phyloP scores from a whole-genome alignment of 331 rosid genomes.

The Quercus lobata region DNA sequence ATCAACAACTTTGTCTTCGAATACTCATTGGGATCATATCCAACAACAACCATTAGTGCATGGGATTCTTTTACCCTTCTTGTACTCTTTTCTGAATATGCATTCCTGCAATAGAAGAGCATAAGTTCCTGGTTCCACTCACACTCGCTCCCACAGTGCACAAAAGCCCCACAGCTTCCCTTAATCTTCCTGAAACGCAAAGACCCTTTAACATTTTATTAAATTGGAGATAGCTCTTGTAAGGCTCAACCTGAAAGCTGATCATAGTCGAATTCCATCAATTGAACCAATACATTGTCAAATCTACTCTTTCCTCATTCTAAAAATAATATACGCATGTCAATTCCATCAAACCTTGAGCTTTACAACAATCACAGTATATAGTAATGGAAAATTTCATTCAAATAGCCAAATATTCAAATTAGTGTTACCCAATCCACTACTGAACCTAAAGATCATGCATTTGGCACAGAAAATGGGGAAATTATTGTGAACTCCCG shows the following conservation, averaged over 20 bases:
- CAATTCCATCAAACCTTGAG: neutral
- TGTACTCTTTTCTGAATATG: constrained; percentile 58
- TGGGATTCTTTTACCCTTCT: constrained; percentile 62
- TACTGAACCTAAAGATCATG: neutral
- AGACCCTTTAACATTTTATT: constrained; percentile 44
- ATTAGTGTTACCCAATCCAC: neutral
- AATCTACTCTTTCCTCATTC: neutral
- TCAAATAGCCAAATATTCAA: neutral
- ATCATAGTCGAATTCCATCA: constrained; percentile 28
- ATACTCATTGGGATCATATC: constrained; percentile 54
- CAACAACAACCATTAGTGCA: constrained; percentile 63
- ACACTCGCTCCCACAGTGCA: constrained; percentile 31
- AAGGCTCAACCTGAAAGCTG: constrained; percentile 76
- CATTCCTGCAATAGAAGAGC: constrained; percentile 78
- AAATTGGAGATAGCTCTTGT: constrained; percentile 23
- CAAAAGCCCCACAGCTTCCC: constrained; percentile 58
- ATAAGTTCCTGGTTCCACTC: constrained; percentile 38
- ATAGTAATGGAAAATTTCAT: neutral
- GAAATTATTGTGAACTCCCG: too few species aligned
- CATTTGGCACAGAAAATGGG: neutral
- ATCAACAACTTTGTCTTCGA: constrained; percentile 63
- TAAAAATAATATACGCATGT: neutral
- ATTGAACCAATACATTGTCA: constrained; percentile 1
- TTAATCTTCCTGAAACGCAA: constrained; percentile 57
- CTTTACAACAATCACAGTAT: neutral